phyloP scores from a whole-genome alignment of 2,329 filamentous ascomycete species.

The Nothopassalora personata region DNA sequence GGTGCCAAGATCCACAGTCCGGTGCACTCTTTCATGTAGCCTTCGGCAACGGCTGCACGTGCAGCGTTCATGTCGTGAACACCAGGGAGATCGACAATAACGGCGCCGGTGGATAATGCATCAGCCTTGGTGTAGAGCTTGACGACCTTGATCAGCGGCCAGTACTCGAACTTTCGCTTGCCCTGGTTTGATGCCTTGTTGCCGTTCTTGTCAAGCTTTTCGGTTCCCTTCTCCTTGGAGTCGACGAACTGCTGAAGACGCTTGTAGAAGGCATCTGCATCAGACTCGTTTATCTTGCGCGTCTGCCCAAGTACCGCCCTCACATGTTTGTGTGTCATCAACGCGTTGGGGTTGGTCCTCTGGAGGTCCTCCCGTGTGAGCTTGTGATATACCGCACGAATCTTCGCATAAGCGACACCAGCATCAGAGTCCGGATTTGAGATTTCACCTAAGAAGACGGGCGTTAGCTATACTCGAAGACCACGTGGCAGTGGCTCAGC shows the following conservation, averaged over 20 bases:
- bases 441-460: not conserved
- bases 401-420: constrained; percentile 48
- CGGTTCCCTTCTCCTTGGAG: constrained; percentile 47
- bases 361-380: constrained; percentile 39
- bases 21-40: constrained; percentile 57
- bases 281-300: constrained; percentile 36
- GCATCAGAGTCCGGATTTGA: constrained; percentile 44
- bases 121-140: constrained; percentile 48
- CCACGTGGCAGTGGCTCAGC: no score
- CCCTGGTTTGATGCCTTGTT: constrained; percentile 27
- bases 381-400: constrained; percentile 45
- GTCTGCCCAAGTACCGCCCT: constrained; percentile 44
- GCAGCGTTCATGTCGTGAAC: constrained; percentile 57
- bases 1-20: constrained; percentile 59
- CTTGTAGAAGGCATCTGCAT: constrained; percentile 41
- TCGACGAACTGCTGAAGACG: constrained; percentile 50
- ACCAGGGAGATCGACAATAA: constrained; percentile 56
- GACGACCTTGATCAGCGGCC: constrained; percentile 53
- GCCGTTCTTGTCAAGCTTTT: constrained; percentile 26
- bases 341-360: constrained; percentile 34
- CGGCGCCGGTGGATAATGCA: constrained; percentile 48
- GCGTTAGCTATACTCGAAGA: no score
- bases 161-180: constrained; percentile 38
- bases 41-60: constrained; percentile 51
- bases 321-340: constrained; percentile 42